Evolutionary conservation across 108 stramenopile genomes (phyloP).

Genomic region (Fragilariopsis cylindrus): DNA sequence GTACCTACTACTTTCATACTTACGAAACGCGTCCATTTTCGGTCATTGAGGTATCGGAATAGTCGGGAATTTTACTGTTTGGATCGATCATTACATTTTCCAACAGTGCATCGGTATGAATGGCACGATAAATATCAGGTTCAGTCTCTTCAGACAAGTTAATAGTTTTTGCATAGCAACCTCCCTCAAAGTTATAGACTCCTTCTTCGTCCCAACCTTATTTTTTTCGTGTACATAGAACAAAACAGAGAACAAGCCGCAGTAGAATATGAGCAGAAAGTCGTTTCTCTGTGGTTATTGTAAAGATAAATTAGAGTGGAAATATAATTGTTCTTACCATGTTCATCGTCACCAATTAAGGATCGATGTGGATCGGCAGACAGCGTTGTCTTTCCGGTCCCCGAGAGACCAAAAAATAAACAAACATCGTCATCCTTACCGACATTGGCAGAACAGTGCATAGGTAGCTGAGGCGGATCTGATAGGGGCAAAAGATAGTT

Average conservation of each 20-base stretch:
- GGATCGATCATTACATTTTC: constrained; percentile 89
- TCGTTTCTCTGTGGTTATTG: no score
- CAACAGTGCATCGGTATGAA: constrained; percentile 92
- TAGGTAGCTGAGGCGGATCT: constrained; percentile 84
- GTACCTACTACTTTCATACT: constrained; percentile 24
- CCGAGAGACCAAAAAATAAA: constrained; percentile 94
- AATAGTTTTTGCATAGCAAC: constrained; percentile 99
- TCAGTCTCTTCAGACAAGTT: constrained; percentile 92
- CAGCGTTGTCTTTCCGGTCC: constrained; percentile 97
- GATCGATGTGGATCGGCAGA: constrained; percentile 94
- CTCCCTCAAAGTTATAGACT: constrained; percentile 98
- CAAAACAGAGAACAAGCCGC: no score
- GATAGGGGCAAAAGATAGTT: constrained; percentile 96
- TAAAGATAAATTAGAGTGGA: neutral
- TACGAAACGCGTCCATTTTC: constrained; percentile 97
- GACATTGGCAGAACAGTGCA: constrained; percentile 99
- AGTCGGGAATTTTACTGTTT: constrained; percentile 74
- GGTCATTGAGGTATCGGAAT: constrained; percentile 91
- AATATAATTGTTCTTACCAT: constrained; percentile 36
- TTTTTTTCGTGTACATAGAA: neutral
- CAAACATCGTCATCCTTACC: constrained; percentile 88
- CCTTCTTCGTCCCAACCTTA: constrained; percentile 96
- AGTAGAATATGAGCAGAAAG: no score
- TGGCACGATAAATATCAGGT: constrained; percentile 97
- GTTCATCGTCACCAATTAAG: constrained; percentile 96